Evolutionary conservation across 2,329 filamentous ascomycete species (phyloP), one percentile per base, ranked within the genome.

Genomic region (Colletotrichum lini): DNA sequence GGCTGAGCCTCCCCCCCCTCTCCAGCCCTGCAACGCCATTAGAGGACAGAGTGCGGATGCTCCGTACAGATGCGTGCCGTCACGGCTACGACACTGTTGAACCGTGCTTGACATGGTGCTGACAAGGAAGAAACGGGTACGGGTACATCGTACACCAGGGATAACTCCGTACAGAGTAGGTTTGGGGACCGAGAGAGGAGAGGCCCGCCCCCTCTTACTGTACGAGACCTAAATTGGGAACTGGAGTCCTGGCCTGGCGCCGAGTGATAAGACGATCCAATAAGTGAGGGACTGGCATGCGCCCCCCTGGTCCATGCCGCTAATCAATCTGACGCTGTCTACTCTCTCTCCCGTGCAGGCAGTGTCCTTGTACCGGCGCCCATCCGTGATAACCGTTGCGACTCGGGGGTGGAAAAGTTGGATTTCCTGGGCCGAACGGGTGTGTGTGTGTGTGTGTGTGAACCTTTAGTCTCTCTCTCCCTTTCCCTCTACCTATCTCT

Each of bases 31-130:
- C 45, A 50, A 26, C 44, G 30, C 7, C 30, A 26, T 4, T 26
- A 26, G 26, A 26, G 26, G 26, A 26, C 26, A 26, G 26, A 26
- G 26, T 26, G 26, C 26, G 26, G 26, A 26, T 26, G 26, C 26
- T 26, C 26, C 26, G 3, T 26, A 26, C 26, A 26, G 62, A n/a
- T 35, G 18, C 38, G 21, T 59, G 40, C 57, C 57, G 64, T 64
- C 52, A 62, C 44, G 26, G 45, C 68, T 68, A 68, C 68, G 44
- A 53, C 57, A 71, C 59, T 18, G 35, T 47, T 18, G 62, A 60
- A 49, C 56, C 56, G 53, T 65, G 52, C 60, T 67, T 12, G 30
- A 49, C 57, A 61, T 21, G 26, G 26, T 26, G 26, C 26, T 26
- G 26, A 26, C 26, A 26, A 26, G 26, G 26, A 26, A 26, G 26